Evolutionary conservation across 345 rosid genomes (phyloP), one percentile per base, ranked within the genome.

Genomic region (Punica granatum): DNA sequence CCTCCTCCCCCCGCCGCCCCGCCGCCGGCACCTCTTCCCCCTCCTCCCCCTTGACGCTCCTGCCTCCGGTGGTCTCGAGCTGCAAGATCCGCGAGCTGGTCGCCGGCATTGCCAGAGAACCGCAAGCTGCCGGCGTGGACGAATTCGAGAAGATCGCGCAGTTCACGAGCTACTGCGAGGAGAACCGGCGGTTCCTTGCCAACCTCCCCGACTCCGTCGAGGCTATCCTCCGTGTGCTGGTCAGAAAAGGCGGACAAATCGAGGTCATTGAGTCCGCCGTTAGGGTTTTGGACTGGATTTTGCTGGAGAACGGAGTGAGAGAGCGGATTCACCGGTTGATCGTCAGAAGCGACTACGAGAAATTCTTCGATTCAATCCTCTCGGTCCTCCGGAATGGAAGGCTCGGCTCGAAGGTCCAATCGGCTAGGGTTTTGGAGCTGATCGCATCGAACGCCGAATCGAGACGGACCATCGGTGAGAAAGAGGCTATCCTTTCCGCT

Each of bases 371-470:
- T 42, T 68, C 84, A 15, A 68, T 83, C 13, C 35, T 78, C 23
- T 10, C 34, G 15, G 72, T 80, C 59, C 67, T 83, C n/a, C 59
- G 30, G 49, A 78, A 78, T 21, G 75, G 75, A 64, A 69, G 60
- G 30, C 30, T 62, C 15, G 70, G 63, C 14, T 71, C 82, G n/a
- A 74, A 74, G 63, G 64, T 78, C 33, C 72, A 70, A 72, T 68
- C 81, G 15, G 67, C 71, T 7, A 72, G 78, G 51, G 64, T 83
- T 37, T 25, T 83, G 54, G 79, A 78, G 68, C 65, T 79, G n/a
- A 71, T 80, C 66, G 72, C 84, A 4, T 13, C 69, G 36, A 78
- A 76, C 60, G 67, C 76, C 21, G 81, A 75, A 61, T 76, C 83
- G 21, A 74, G 72, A 64, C 63, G 72, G 41, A 14, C 65, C 13